phyloP scores from a whole-genome alignment of 345 rosid species.

The Syzygium grande region DNA sequence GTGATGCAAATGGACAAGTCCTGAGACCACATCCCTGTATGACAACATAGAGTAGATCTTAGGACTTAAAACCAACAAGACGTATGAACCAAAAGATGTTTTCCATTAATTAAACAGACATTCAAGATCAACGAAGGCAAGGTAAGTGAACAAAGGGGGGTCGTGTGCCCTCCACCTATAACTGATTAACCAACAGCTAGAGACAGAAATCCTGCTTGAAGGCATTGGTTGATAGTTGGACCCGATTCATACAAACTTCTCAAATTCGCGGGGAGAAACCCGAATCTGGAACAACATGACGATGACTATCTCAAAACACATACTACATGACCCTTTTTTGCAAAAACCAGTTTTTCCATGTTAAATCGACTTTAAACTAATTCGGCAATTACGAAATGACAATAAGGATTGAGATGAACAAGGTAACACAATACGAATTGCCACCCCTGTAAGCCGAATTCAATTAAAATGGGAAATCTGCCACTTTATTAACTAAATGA shows the following conservation, averaged over 20 bases:
- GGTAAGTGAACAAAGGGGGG: constrained; percentile 43
- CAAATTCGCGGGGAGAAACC: background rate
- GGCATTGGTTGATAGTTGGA: background rate
- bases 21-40: constrained; percentile 74
- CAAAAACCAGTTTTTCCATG: background rate
- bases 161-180: background rate
- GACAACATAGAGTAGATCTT: background rate
- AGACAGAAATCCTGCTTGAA: background rate
- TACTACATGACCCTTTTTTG: background rate
- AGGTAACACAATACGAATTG: background rate
- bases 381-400: background rate
- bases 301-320: background rate
- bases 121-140: constrained; percentile 48
- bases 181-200: background rate
- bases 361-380: background rate
- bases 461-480: background rate
- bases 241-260: background rate
- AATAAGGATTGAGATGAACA: background rate
- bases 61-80: background rate
- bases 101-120: background rate
- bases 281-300: background rate
- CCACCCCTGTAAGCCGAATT: background rate
- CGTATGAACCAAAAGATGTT: background rate
- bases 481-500: background rate
- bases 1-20: constrained; percentile 80